Evolutionary conservation across 768 basidiomycete genomes (phyloP).

Genomic region (Myochromella boudieri): DNA sequence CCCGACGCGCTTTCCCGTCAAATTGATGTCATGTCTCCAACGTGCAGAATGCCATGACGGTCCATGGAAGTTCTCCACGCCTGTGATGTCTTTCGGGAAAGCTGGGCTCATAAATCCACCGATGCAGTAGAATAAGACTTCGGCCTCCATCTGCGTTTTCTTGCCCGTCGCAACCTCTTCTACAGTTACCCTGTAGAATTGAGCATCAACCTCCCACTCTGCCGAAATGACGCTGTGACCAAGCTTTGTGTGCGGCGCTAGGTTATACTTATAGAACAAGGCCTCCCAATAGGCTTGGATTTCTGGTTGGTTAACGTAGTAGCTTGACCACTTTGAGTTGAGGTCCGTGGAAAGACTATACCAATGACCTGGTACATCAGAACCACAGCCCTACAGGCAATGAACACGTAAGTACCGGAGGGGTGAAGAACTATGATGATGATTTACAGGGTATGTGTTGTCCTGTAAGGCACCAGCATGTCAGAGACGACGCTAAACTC

Average conservation of each 20-base stretch:
- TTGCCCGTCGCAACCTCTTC: slow-evolving; percentile 36
- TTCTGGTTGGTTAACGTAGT: slow-evolving; percentile 48
- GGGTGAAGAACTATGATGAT: background rate
- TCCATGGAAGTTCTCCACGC: slow-evolving; percentile 48
- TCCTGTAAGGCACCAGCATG: slow-evolving; percentile 31
- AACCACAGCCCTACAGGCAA: slow-evolving; percentile 46
- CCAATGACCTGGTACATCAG: slow-evolving; percentile 56
- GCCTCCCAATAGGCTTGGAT: slow-evolving; percentile 50
- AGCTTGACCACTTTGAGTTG: slow-evolving; percentile 50
- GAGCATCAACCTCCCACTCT: slow-evolving; percentile 43
- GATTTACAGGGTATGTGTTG: slow-evolving; percentile 52
- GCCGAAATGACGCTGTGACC: slow-evolving; percentile 38
- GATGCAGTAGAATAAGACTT: slow-evolving; percentile 49
- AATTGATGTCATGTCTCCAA: slow-evolving; percentile 53
- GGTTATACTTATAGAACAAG: slow-evolving; percentile 44
- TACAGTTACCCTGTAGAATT: slow-evolving; percentile 42
- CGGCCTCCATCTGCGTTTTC: slow-evolving; percentile 33
- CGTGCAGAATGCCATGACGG: slow-evolving; percentile 52
- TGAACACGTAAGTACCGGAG: background rate
- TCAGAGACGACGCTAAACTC: background rate
- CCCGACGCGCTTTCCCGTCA: slow-evolving; percentile 54
- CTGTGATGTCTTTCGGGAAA: slow-evolving; percentile 43
- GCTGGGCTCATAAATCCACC: slow-evolving; percentile 49
- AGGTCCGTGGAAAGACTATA: slow-evolving; percentile 55
- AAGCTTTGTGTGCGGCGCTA: slow-evolving; percentile 41